Conservation (phyloP, 257 asterid genomes). For the Osmanthus fragrans region DNA sequence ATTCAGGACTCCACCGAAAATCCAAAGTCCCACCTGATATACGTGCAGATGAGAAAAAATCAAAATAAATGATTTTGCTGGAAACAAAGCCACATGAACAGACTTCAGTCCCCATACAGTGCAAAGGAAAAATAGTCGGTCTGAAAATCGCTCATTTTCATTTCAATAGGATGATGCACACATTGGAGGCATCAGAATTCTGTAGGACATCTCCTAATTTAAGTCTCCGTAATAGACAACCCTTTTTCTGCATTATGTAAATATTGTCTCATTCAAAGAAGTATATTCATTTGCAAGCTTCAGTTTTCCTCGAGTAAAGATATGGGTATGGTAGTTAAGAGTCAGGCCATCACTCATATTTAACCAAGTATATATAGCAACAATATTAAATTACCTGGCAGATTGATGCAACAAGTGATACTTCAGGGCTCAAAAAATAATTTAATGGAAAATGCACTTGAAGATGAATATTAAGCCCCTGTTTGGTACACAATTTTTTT, state of each 20-base stretch:
- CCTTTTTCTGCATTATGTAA: neutral
- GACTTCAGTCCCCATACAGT: neutral
- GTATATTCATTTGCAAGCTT: neutral
- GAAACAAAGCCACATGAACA: neutral
- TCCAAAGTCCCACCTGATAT: conserved; percentile 91
- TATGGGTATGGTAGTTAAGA: neutral
- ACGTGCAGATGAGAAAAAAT: conserved; percentile 5
- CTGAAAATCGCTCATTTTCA: neutral
- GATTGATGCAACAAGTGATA: neutral
- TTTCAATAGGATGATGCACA: neutral
- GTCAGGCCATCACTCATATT: neutral
- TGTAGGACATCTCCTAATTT: neutral
- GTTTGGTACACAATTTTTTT: too few relatives aligned
- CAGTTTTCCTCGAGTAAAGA: neutral
- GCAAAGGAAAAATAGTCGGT: too few relatives aligned
- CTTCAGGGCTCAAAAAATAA: neutral
- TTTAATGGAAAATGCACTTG: neutral
- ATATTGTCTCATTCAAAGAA: neutral
- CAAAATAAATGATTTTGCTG: neutral
- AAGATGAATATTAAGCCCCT: neutral
- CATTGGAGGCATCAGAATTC: neutral
- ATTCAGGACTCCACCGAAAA: conserved; percentile 70
- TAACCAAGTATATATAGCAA: neutral
- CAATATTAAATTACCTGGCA: neutral
- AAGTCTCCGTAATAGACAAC: neutral